phyloP scores from a whole-genome alignment of 2,329 filamentous ascomycete species.

The Exophiala sp. region DNA sequence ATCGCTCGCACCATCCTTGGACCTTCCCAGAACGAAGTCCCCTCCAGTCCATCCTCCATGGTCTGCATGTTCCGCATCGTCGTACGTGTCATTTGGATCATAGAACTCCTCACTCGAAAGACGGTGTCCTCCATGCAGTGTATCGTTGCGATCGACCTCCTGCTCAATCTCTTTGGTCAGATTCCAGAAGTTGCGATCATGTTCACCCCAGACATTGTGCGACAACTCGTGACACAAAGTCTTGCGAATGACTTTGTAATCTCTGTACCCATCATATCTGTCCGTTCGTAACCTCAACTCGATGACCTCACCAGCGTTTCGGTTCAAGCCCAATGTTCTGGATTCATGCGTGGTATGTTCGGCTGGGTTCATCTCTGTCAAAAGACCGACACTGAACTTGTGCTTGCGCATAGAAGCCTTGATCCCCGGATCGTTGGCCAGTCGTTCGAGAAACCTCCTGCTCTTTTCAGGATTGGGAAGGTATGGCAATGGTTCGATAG shows the following conservation, averaged over 20 bases:
- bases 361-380: conserved; percentile 94
- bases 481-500: conserved; percentile 69
- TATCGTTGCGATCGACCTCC: conserved; percentile 79
- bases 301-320: conserved; percentile 84
- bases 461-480: conserved; percentile 73
- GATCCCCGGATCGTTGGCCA: conserved; percentile 82
- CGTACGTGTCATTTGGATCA: conserved; percentile 51
- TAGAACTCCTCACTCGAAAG: conserved; percentile 59
- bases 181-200: conserved; percentile 87
- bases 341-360: conserved; percentile 79
- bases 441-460: conserved; percentile 66
- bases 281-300: conserved; percentile 90
- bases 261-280: conserved; percentile 86
- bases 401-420: conserved; percentile 78
- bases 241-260: conserved; percentile 86
- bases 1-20: conserved; percentile 41
- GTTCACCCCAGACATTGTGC: conserved; percentile 82
- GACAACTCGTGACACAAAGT: conserved; percentile 94
- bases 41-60: conserved; percentile 76
- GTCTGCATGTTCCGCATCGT: conserved; percentile 58
- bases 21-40: conserved; percentile 67
- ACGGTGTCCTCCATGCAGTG: conserved; percentile 65
- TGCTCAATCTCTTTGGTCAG: conserved; percentile 77
- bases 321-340: conserved; percentile 78
- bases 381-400: conserved; percentile 75